Evolutionary conservation across 805 yeast genomes (phyloP), one percentile per base, ranked within the genome.

Genomic region (Suhomyces vadensis): DNA sequence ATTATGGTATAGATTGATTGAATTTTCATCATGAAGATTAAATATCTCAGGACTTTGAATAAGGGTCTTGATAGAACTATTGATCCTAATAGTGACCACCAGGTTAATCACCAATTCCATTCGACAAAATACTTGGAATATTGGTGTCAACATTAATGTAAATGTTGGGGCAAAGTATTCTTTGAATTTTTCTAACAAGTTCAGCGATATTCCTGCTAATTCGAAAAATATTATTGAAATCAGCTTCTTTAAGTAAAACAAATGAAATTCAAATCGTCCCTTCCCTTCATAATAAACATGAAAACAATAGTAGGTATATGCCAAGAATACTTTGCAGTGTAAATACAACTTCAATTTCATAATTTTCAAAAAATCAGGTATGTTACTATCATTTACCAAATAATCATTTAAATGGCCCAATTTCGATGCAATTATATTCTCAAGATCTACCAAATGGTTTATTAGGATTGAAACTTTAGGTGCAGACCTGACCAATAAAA

Each of bases 391-490:
- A 41, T 2, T 57, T 58, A 56, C 58, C 75, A 4, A 56, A 53
- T 11, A 50, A 48, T 6, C 42, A 47, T 8, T 75, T 22, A 26
- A 54, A 55, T 1, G 39, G 35, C 48, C 78, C 81, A 22, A 80
- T 54, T 2, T 61, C 50, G 2, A 78, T 31, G 20, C 57, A 49
- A 2, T 53, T 47, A 81, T 51, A 3, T 63, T 65, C 11, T 58
- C 51, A 35, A 80, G 51, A 0, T 65, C 61, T 9, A 76, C 63
- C 8, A 61, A 58, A 2, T 60, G 58, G 8, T 64, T 64, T n/a
- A 81, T 63, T 50, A 72, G 16, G 9, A 29, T 20, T 8, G 33
- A 29, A 14, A 29, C 33, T 16, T 29, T 29, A 20, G 33, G 33
- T 16, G 33, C 33, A 4, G 33, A 29, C 33, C 16, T 29, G 14